Evolutionary conservation across 768 basidiomycete genomes (phyloP).

Genomic region (Boletus tomentosulus): DNA sequence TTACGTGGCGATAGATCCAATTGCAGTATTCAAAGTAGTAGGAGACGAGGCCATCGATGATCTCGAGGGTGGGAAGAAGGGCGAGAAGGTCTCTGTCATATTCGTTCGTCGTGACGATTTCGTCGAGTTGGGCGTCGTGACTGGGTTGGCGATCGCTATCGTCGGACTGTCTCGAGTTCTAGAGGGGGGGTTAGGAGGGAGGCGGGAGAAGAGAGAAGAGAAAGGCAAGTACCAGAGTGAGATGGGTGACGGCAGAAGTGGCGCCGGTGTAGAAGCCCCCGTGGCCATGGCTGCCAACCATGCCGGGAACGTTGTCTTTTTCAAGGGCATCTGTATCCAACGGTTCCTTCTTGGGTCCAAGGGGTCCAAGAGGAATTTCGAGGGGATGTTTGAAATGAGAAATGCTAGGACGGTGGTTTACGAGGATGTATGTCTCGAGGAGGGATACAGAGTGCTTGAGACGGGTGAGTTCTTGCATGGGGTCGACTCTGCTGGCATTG

Average conservation of each 20-base stretch:
- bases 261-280: slow-evolving; percentile 78
- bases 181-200: slow-evolving; percentile 13
- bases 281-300: slow-evolving; percentile 60
- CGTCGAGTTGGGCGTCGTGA: slow-evolving; percentile 41
- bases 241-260: slow-evolving; percentile 68
- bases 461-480: slow-evolving; percentile 38
- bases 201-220: slow-evolving; percentile 11
- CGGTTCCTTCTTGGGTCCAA: slow-evolving; percentile 49
- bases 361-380: slow-evolving; percentile 29
- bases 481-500: slow-evolving; percentile 34
- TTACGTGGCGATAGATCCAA: slow-evolving; percentile 81
- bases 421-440: slow-evolving; percentile 33
- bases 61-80: slow-evolving; percentile 58
- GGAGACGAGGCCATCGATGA: slow-evolving; percentile 67
- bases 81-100: slow-evolving; percentile 73
- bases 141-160: slow-evolving; percentile 50
- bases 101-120: slow-evolving; percentile 42
- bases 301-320: slow-evolving; percentile 52
- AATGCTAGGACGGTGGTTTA: slow-evolving; percentile 25
- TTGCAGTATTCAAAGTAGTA: slow-evolving; percentile 87
- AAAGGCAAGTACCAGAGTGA: slow-evolving; percentile 47
- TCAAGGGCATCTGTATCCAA: slow-evolving; percentile 45
- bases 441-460: slow-evolving; percentile 40
- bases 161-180: slow-evolving; percentile 49
- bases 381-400: slow-evolving; percentile 27